Percentiles rank a stretch among this genome's conserved stretches.
These are phyloP conservation scores for Blastocystis sp. DNA, from an alignment of 352 stramenopile genomes.

Conservation along the genomic window DNA sequence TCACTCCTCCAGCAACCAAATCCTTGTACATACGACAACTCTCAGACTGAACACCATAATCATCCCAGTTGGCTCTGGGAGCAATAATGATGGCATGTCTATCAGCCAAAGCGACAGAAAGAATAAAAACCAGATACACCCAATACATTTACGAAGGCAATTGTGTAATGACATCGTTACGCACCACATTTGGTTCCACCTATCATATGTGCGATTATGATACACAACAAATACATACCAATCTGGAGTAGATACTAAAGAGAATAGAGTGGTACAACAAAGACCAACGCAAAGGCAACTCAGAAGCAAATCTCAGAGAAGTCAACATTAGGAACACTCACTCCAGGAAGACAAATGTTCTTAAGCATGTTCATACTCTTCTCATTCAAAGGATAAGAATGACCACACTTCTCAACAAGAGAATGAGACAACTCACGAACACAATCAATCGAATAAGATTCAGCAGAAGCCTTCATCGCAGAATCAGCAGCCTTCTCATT, in stretches of 20 bases:
- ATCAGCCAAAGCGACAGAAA: slow-evolving; percentile 2
- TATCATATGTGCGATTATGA: background rate
- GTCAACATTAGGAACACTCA: background rate
- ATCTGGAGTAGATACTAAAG: no score
- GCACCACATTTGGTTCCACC: background rate
- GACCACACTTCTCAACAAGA: background rate
- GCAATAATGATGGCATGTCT: slow-evolving; percentile 43
- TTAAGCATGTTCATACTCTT: background rate
- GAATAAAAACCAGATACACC: background rate
- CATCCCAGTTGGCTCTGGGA: slow-evolving; percentile 36
- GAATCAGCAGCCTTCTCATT: slow-evolving; percentile 21
- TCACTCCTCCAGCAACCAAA: slow-evolving; percentile 43
- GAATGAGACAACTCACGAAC: background rate
- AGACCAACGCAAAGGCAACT: no score
- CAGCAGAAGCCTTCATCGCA: background rate
- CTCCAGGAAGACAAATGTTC: slow-evolving; percentile 18
- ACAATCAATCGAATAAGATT: background rate
- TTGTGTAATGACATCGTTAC: background rate
- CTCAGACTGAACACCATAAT: slow-evolving; percentile 45
- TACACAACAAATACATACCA: no score
- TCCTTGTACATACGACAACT: slow-evolving; percentile 56
- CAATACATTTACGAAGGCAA: background rate
- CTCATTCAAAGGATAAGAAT: background rate
- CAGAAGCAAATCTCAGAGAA: slow-evolving; percentile 1
- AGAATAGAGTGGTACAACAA: no score